Base-by-base conservation (phyloP, 768 basidiomycete species). In the Mycena galericulata region DNA sequence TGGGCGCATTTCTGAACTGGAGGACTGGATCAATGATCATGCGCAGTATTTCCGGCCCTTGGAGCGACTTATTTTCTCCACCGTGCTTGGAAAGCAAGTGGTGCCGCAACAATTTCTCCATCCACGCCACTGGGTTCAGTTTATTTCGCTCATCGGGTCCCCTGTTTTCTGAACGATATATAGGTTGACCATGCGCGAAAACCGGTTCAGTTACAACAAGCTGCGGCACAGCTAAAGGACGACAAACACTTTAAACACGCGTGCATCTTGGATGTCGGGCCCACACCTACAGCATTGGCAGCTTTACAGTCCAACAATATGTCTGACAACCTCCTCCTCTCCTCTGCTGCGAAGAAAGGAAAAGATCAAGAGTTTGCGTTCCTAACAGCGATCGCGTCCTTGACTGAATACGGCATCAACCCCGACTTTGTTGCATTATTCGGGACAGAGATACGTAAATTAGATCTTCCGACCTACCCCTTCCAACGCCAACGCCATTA, bases 401-500 rank as follows among this genome's bases (percentile, higher is more conserved):
- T 81, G 58, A 75, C 75, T 38, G 77, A 80, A 62, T 71, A 73
- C 57, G 77, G 77, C 12, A 65, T 77, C 29, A 72, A 65, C 12
- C 68, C 76, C 41, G 74, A 80, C 40, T 78, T 81, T 46, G 56
- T 65, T 4, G 38, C 26, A 9, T 68, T 81, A 4, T 75, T 75
- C 61, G 54, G 47, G 69, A 68, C 65, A 65, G 56, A 34, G 68
- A 75, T 65, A 49, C 65, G 30, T 29, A 79, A 75, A 69, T 79
- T 74, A 5, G 68, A 74, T 47, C 43, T 80, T 27, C 80, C 79
- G 0, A 81, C 78, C 1, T 81, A 81, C 62, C 80, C 80, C 2
- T 81, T 79, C 77, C 79, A 80, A 64, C 78, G 79, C 27, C 69
- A 77, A 10, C 74, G 75, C 29, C 78, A 79, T 55, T 81, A 80